Base-by-base conservation (phyloP, 768 basidiomycete species). In the Inosperma sp. region DNA sequence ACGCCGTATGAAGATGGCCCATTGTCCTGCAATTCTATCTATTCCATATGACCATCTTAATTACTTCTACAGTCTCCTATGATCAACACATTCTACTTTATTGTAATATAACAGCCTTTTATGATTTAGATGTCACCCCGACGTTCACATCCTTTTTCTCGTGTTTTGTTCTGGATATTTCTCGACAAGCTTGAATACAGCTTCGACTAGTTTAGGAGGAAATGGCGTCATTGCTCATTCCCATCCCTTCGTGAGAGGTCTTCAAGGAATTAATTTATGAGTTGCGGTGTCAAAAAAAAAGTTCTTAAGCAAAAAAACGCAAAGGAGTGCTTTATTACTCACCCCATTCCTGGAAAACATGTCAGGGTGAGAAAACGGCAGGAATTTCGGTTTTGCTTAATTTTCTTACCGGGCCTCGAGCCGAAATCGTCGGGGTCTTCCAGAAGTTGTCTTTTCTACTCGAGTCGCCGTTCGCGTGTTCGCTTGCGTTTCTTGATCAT, bases 111-210 rank as follows among this genome's bases (percentile, higher is more conserved):
- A n/a, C n/a, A n/a, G n/a, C n/a, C n/a, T n/a, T n/a, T n/a, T n/a
- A n/a, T n/a, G n/a, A n/a, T n/a, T n/a, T n/a, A n/a, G n/a, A n/a
- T n/a, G n/a, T 86, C 84, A 2, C 90, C 89, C 0, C 72, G 72
- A 2, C 77, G 72, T 59, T 89, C 84, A 1, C 85, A 78, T 47
- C 73, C 69, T 2, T 69, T 71, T 59, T 83, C 82, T 5, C 74
- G 72, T 2, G 83, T 84, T 66, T 84, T 84, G 67, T 89, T 87
- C 5, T 64, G 67, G 8, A 85, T 69, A 55, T 79, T 54, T 79
- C 78, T 13, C 72, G 69, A 2, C 84, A 79, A 0, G 88, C 89
- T 13, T 70, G 30, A 76, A 70, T 37, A 85, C 71, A 29, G 64
- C 60, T 21, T 66, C 68, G 13, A 84, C 59, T 37, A 89, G 68